phyloP scores from a whole-genome alignment of 73 alveolate genomes.

The Blepharisma stoltei region DNA sequence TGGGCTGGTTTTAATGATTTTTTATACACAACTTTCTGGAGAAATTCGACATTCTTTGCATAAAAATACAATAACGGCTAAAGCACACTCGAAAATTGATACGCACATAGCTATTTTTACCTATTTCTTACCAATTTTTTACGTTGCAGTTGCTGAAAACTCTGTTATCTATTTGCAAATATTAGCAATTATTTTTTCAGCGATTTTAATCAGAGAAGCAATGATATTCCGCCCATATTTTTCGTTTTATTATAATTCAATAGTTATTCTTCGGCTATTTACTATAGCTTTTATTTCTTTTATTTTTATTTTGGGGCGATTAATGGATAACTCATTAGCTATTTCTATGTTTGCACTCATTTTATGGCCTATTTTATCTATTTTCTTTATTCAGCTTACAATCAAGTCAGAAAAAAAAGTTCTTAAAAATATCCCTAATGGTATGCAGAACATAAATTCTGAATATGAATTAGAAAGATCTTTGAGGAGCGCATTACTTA shows the following conservation, averaged over 20 bases:
- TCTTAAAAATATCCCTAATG: background rate
- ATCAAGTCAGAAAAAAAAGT: background rate
- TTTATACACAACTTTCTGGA: background rate
- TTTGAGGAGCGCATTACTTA: background rate
- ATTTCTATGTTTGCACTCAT: background rate
- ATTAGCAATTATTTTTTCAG: background rate
- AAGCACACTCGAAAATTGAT: background rate
- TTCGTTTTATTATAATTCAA: background rate
- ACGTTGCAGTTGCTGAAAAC: background rate
- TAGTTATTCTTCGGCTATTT: background rate
- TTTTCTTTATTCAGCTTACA: background rate
- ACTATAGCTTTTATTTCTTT: background rate
- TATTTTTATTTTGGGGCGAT: background rate
- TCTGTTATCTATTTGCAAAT: background rate
- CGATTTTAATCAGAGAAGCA: background rate
- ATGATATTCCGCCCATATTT: background rate
- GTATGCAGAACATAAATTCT: too few relatives aligned
- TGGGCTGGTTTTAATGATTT: too few relatives aligned
- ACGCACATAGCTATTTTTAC: background rate
- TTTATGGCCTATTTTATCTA: background rate
- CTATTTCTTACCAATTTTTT: background rate
- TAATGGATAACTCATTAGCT: background rate
- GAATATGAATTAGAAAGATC: background rate
- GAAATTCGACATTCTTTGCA: slow-evolving; percentile 11
- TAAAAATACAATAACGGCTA: background rate